A percentile compares a stretch with the other conserved stretches of the same genome.
phyloP scores from a whole-genome alignment of 2,329 filamentous ascomycete species.

The Fusarium sp. region DNA sequence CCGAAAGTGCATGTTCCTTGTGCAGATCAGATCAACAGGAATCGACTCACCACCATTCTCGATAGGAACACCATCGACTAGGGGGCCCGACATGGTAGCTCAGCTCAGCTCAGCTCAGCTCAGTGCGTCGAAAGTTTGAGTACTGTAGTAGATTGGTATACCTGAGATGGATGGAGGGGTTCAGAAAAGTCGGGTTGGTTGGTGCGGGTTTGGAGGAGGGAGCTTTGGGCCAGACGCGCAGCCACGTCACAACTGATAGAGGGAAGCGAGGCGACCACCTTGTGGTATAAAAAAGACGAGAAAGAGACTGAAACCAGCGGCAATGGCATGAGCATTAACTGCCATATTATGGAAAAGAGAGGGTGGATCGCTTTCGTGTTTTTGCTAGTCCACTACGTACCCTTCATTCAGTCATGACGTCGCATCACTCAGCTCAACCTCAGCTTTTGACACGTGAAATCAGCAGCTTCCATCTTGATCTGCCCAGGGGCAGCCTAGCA shows the following conservation, averaged over 20 bases:
- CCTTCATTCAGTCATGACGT: conserved; percentile 32
- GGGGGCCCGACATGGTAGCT: conserved; percentile 33
- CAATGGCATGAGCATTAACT: conserved; percentile 32
- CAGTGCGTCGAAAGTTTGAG: conserved; percentile 7
- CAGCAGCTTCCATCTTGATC: conserved; percentile 35
- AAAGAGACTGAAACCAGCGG: conserved; percentile 19
- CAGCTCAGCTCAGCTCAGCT: conserved; percentile 1
- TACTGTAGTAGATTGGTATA: neutral
- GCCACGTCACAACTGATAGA: conserved; percentile 30
- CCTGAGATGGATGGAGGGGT: conserved; percentile 13
- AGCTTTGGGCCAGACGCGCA: conserved; percentile 10
- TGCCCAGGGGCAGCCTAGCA: conserved; percentile 7
- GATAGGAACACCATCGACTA: conserved; percentile 13
- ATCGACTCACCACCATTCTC: conserved; percentile 41
- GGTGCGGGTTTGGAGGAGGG: conserved; percentile 16
- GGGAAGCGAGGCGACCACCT: neutral
- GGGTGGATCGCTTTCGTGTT: conserved; percentile 39
- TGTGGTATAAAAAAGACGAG: conserved; percentile 1
- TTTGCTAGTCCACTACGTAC: neutral
- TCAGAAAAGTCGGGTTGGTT: neutral
- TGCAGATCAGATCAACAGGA: neutral
- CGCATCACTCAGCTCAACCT: neutral
- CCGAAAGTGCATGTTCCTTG: neutral
- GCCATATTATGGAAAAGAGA: conserved; percentile 23
- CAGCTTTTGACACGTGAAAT: conserved; percentile 44